Evolutionary conservation across 1,139 yeast species (phyloP), one percentile per base, ranked within the genome.

Genomic region (Sugiyamaella xylanicola): DNA sequence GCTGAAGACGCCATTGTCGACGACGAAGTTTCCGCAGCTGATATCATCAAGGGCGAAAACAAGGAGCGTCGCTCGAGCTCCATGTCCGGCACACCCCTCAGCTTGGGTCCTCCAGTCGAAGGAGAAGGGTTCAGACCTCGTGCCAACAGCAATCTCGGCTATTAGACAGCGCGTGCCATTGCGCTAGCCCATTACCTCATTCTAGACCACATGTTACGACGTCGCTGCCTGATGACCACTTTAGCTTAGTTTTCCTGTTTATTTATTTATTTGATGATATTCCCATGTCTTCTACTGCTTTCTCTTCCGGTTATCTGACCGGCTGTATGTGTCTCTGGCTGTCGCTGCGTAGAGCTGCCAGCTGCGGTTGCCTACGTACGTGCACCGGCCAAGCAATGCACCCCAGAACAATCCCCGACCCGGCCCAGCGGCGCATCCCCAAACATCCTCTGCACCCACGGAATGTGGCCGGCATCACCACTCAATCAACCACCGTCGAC

Each of bases 111-210:
- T 3, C 64, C 63, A 11, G 56, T 61, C 36, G 56, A 59, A 42
- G 61, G 60, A 9, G 63, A 60, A 20, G 63, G 60, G 15, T 55
- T 61, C 48, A 51, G 63, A 32, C 63, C 64, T 37, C 57, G 64
- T 52, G 63, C 63, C 16, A 53, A 53, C 46, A 54, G 57, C 27
- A 50, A 54, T 22, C 48, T 54, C 21, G 22, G 37, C 19, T 50
- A 50, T 35, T 45, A 46, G 35, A 16, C 41, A n/a, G 37, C n/a
- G n/a, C n/a, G n/a, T n/a, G n/a, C n/a, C n/a, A n/a, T n/a, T n/a
- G n/a, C n/a, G n/a, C n/a, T n/a, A n/a, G n/a, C n/a, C 37, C 15
- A 32, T n/a, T 32, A 32, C 37, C 40, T 16, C n/a, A 9, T 41
- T 19, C 15, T 7, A 22, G 45, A 19, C 25, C 3, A 20, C 4